These are phyloP conservation scores for Venustampulla echinocandica DNA, from an alignment of 495 filamentous ascomycete genomes.

Conservation along the genomic window DNA sequence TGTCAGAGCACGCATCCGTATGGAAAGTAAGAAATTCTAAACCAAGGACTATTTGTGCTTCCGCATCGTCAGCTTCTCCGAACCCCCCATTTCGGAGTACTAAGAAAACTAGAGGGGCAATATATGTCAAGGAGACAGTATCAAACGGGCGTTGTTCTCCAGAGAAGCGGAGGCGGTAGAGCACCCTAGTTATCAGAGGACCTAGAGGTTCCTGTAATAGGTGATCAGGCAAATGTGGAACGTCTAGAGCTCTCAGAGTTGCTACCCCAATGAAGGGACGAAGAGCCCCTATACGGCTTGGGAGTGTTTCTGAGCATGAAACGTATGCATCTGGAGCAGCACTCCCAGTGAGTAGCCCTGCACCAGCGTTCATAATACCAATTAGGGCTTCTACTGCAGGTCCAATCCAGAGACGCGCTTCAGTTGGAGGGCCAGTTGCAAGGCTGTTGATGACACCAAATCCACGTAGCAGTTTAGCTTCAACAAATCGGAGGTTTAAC, in stretches of 20 bases:
- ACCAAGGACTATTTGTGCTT: conserved; percentile 79
- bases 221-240: conserved; percentile 59
- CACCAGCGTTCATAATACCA: conserved; percentile 65
- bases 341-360: conserved; percentile 70
- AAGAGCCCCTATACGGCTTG: conserved; percentile 64
- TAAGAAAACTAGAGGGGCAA: conserved; percentile 69
- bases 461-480: conserved; percentile 63
- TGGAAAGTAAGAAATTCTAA: conserved; percentile 90
- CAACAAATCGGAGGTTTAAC: conserved; percentile 53
- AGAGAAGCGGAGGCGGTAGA: conserved; percentile 83
- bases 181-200: conserved; percentile 76
- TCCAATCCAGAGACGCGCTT: conserved; percentile 79
- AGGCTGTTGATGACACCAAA: conserved; percentile 76
- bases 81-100: conserved; percentile 73
- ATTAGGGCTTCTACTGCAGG: conserved; percentile 62
- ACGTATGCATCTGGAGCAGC: conserved; percentile 72
- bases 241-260: conserved; percentile 67
- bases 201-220: conserved; percentile 72
- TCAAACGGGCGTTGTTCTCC: conserved; percentile 91
- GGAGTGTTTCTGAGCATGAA: conserved; percentile 60
- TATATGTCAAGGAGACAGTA: conserved; percentile 71
- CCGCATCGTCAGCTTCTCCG: conserved; percentile 65
- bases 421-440: conserved; percentile 75
- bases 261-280: conserved; percentile 80
- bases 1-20: conserved; percentile 61